Evolutionary conservation across 768 basidiomycete species (phyloP), one percentile per base, ranked within the genome.

Genomic region (Naganishia onofrii): DNA sequence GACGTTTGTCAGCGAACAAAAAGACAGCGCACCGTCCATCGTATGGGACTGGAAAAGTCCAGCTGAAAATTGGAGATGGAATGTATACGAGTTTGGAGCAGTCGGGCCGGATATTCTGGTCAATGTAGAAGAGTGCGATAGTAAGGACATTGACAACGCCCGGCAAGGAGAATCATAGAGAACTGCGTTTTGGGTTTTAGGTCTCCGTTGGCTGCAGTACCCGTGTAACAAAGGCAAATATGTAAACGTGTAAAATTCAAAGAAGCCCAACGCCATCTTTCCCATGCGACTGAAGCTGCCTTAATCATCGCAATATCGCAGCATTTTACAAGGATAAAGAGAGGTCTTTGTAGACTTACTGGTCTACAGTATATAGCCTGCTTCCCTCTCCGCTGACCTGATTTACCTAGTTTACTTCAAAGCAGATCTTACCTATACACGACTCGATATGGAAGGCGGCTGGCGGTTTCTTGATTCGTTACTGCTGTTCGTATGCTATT

Each of bases 1-100:
- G 15, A 29, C 23, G 13, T 13, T 19, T 13, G 38, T 26, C 1
- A n/a, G 42, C 4, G 23, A 26, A 17, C 1, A 58, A 12, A 34
- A 58, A 36, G 60, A 28, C 15, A 28, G 19, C 23, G 15, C 42
- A 15, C 60, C 38, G 36, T 44, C 60, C 17, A 29, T 63, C 21
- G 26, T 63, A 26, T 63, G 60, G 60, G 60, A 63, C 19, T 63
- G 60, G 60, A 63, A 63, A 19, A 63, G 60, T 42, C 17, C 60
- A 6, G 60, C 60, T 0, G 60, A 63, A 36, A 38, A 42, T 21
- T 63, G 60, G 60, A 38, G 60, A n/a, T 63, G 60, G 60, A 63
- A 44, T 26, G 28, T 63, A 63, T 44, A 44, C 26, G n/a, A n/a
- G 28, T 21, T 63, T 8, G 38, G 38, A 10, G n/a, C 23, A 34